Base-by-base conservation (phyloP, 2,329 filamentous ascomycete genomes). In the Claviceps spartinae region DNA sequence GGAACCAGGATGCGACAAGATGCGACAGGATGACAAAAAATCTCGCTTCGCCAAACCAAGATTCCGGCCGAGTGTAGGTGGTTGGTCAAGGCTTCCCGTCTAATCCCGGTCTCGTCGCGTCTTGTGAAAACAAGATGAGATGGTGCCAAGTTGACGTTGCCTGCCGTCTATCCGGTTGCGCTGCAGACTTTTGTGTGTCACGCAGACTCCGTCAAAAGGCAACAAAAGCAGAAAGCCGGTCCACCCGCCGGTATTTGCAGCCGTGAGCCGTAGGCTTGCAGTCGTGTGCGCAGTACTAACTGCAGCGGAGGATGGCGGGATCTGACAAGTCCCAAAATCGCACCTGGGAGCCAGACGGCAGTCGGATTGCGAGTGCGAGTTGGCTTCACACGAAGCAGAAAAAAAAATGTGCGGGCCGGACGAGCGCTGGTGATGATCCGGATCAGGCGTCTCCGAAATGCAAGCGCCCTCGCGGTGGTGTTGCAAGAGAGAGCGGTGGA, bases 171-270 rank as follows among this genome's bases (percentile, higher is more conserved):
- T 52, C 54, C 55, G 54, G 54, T 58, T 53, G 58, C 52, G 54
- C 55, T 52, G 58, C 58, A 60, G 55, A 37, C 47, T 54, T 54
- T 56, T 60, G 55, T 50, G 59, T 60, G 55, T 50, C 42, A 60
- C 58, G 42, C 16, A 34, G 45, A 45, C 20, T 50, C 50, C 24
- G 48, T 42, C 9, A n/a, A 48, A 48, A 42, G 37, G 47, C 47
- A 48, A 50, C 42, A 40, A 52, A 44, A 41, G 26, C 26, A 37
- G 43, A 24, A 42, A n/a, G n/a, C 37, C 34, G 46, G 42, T 42
- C 41, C 36, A 38, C 8, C 42, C 22, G 22, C 26, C 37, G 26
- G n/a, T 20, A 22, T 38, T 16, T 41, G 42, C 41, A 45, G 48
- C 18, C 48, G 36, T 51, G 44, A 46, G 49, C 42, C 24, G 41